Base-by-base conservation (phyloP, 495 filamentous ascomycete genomes). In the Cercophora samala region DNA sequence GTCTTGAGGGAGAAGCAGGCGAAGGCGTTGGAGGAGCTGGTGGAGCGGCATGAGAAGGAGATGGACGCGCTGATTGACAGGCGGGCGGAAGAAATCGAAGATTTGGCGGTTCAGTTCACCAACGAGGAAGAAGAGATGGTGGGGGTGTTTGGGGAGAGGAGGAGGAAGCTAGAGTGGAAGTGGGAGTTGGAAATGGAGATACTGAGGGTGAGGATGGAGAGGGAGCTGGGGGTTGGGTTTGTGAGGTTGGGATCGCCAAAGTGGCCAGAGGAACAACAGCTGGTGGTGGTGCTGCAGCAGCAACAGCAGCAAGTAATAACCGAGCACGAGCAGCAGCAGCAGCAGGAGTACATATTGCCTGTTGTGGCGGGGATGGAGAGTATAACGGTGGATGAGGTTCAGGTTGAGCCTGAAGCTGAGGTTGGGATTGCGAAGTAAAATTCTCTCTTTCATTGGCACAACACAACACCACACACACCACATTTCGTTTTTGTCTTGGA, bases 1-100 rank as follows among this genome's bases (percentile, higher is more conserved):
- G 90, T 93, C 1, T 84, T 95, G 64, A 83, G 91, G 6, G 91
- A 92, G 64, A 87, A 87, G 58, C 91, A 95, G 70, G 88, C 87
- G 4, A 84, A 89, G 68, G 81, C 87, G 60, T 80, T 90, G 66
- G 87, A 90, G 69, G 86, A 89, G 66, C 80, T 92, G 5, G 78
- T 86, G 3, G 82, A 82, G 32, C 84, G 88, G 25, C 90, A 93
- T 77, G 84, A 86, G 61, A 76, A 76, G 24, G 90, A 95, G 75
- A 76, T 90, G 29, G 78, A 84, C 4, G 76, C 76, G 13, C 66
- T 91, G 56, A 77, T 78, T 15, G 81, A 82, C n/a, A 82, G 82
- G 64, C 82, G 85, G 65, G 71, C 72, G 17, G 76, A 82, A 54
- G 84, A 86, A 56, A 66, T 88, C 21, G 81, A 85, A 32, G 75